Evolutionary conservation across 805 yeast genomes (phyloP), one percentile per base, ranked within the genome.

Genomic region (Hagleromyces aurorensis): DNA sequence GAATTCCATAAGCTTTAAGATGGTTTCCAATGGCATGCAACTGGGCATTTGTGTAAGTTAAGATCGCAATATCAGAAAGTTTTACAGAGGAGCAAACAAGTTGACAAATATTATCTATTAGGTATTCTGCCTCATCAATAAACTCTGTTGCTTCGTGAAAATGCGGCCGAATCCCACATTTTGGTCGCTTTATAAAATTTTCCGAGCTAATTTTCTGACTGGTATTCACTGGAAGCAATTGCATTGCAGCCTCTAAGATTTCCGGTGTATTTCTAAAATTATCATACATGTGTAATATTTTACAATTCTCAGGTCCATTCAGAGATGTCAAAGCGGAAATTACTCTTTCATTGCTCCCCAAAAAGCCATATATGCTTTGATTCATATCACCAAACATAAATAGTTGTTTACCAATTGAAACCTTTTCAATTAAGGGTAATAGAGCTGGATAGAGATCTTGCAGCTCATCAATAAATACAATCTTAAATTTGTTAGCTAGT

Each of bases 371-470:
- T 16, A 81, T 75, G 30, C 80, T 67, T 52, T 81, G 89, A 47
- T 73, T 65, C 1, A 75, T 70, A 52, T 81, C 89, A 1, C 87
- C 87, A 4, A 85, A 78, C 12, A 80, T 50, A 2, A 78, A 67
- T 19, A 81, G 44, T 48, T 80, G 86, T 30, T 70, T 65, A 2
- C 44, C 41, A 6, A 34, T 35, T 0, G 64, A 39, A 3, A 71
- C 54, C 1, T 61, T 47, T 4, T 51, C 46, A 4, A 77, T 54
- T 2, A 79, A 48, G 12, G 62, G 61, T 15, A 70, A 43, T 13
- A 78, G 54, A 7, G 61, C 62, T 0, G 69, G 67, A 38, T 75
- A 70, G 48, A 79, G 62, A 51, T 81, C 89, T 48, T 81, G 89
- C 44, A 75, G 76, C 48, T 81, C 89, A 55, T 81, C 89, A 8